These are phyloP conservation scores for Voacanga thouarsii DNA, from an alignment of 257 asterid genomes.

Conservation along the genomic window DNA sequence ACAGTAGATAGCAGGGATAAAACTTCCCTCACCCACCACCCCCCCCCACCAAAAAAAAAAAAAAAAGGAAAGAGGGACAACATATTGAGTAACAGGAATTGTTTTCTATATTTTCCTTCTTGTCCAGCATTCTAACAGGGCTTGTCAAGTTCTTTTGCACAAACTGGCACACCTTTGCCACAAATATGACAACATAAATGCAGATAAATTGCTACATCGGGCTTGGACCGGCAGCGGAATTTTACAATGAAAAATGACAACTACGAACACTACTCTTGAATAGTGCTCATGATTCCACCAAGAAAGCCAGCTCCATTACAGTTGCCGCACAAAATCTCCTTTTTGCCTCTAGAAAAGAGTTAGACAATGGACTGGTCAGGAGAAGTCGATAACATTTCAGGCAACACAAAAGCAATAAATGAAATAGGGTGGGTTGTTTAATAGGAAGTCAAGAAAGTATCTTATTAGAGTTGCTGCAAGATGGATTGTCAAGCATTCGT, in stretches of 20 bases:
- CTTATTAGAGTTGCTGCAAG: neutral
- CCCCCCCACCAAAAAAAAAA: too few relatives aligned
- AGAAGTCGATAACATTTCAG: neutral
- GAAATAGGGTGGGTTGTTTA: neutral
- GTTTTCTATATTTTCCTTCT: neutral
- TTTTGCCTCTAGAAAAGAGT: slow-evolving; percentile 52
- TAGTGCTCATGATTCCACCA: slow-evolving; percentile 87
- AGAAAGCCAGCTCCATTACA: slow-evolving; percentile 94
- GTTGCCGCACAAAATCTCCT: slow-evolving; percentile 43
- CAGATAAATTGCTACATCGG: neutral
- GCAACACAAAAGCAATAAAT: neutral
- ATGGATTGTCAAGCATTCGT: neutral
- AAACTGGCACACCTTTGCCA: too few relatives aligned
- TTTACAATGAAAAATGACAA: neutral
- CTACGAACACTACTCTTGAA: slow-evolving; percentile 36
- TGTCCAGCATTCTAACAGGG: neutral
- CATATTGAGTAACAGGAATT: neutral
- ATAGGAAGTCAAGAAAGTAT: neutral
- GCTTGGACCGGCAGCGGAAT: neutral
- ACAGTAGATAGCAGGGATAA: too few relatives aligned
- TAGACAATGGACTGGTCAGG: neutral
- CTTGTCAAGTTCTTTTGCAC: neutral
- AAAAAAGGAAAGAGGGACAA: neutral
- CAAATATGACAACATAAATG: neutral
- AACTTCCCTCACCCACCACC: too few relatives aligned